A percentile compares a stretch with the other conserved stretches of the same genome.
Conservation (phyloP, 805 yeast genomes). For the Nakazawaea ishiwadae region DNA sequence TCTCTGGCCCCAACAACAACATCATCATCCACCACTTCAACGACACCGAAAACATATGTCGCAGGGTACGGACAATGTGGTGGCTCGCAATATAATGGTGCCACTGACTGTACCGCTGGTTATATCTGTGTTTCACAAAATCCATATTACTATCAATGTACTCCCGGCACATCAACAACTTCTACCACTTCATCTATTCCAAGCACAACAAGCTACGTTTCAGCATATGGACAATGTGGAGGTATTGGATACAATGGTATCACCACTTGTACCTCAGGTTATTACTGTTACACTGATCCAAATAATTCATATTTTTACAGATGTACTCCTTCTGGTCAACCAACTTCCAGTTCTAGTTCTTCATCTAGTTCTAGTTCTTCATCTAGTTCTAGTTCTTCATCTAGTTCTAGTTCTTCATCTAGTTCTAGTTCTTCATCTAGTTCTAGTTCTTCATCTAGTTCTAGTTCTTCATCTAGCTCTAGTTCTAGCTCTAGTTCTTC, state of each 20-base stretch:
- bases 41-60: not conserved
- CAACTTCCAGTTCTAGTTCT: no score
- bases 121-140: not conserved
- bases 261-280: not conserved
- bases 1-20: no score
- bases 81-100: no score
- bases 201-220: not conserved
- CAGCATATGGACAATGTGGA: slow-evolving; percentile 6
- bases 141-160: not conserved
- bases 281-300: not conserved
- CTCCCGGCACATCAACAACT: no score
- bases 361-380: not conserved
- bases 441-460: not conserved
- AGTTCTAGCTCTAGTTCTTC: not conserved
- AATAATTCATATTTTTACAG: not conserved
- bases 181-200: not conserved
- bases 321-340: no score
- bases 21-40: no score
- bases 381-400: not conserved
- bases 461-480: not conserved
- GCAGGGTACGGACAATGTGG: slow-evolving; percentile 1
- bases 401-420: not conserved
- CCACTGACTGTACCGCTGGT: no score
- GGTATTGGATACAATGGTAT: slow-evolving; percentile 4
- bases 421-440: not conserved